phyloP scores from a whole-genome alignment of 2,329 filamentous ascomycete genomes.

The Mollisia scopiformis region DNA sequence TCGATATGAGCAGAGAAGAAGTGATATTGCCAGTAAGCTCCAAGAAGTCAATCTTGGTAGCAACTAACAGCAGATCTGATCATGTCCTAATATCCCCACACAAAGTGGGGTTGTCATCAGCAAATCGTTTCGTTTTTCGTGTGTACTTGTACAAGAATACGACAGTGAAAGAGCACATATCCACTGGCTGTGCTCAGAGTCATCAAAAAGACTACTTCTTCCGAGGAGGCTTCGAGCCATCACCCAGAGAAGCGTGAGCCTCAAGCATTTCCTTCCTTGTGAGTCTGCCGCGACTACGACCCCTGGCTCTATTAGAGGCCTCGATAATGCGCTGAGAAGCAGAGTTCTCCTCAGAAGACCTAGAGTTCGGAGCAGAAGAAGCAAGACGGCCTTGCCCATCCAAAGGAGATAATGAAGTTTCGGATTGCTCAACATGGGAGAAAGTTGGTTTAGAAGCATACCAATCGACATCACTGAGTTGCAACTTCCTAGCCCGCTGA shows the following conservation, averaged over 20 bases:
- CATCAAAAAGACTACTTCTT: conserved; percentile 25
- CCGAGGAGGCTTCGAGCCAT: conserved; percentile 3
- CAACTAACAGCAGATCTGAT: conserved; percentile 25
- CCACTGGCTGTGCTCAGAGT: too few relatives aligned
- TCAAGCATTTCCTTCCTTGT: conserved; percentile 29
- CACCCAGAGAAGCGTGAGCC: conserved; percentile 25
- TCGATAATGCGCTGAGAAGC: not conserved
- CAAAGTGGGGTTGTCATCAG: conserved; percentile 28
- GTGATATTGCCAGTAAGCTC: not conserved
- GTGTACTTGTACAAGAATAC: conserved; percentile 9
- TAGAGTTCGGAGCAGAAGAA: too few relatives aligned
- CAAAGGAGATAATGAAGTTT: not conserved
- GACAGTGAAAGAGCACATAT: conserved; percentile 6
- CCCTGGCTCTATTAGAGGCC: conserved; percentile 1
- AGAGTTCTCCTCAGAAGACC: not conserved
- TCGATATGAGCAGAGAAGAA: conserved; percentile 2
- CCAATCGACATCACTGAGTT: conserved; percentile 98
- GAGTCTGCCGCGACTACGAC: conserved; percentile 25
- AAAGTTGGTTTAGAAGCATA: conserved; percentile 52
- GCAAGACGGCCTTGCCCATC: too few relatives aligned
- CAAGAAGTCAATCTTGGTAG: conserved; percentile 12
- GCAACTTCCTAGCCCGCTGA: conserved; percentile 86
- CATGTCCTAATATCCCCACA: conserved; percentile 33
- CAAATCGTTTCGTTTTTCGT: conserved; percentile 15
- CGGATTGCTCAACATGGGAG: conserved; percentile 16